These are phyloP conservation scores for Phytophthora pisi DNA, from an alignment of 352 stramenopile genomes.

Conservation along the genomic window DNA sequence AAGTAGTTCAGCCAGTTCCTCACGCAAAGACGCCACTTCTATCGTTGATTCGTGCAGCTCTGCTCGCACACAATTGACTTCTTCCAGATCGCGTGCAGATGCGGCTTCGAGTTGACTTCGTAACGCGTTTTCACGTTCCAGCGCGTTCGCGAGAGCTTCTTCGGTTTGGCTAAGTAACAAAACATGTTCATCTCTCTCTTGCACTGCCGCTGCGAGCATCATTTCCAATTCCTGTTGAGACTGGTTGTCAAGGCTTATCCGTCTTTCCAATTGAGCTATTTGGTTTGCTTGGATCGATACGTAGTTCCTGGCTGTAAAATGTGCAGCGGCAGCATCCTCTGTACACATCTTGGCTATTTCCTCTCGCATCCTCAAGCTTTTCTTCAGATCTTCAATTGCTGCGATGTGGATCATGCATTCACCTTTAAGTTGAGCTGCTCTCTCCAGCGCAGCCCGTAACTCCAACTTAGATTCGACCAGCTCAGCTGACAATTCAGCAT, in stretches of 20 bases:
- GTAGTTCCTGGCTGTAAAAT: not conserved
- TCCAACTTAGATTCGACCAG: constrained; percentile 2
- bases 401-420: not conserved
- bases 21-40: constrained; percentile 26
- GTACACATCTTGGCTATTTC: constrained; percentile 12
- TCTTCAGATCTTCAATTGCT: constrained; percentile 7
- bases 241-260: not conserved
- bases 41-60: constrained; percentile 29
- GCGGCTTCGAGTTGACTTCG: constrained; percentile 8
- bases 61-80: constrained; percentile 26
- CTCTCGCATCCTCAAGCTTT: constrained; percentile 4
- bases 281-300: constrained; percentile 4
- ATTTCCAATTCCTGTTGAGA: constrained; percentile 9
- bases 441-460: constrained; percentile 4
- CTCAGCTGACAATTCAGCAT: constrained; percentile 7
- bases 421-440: not conserved
- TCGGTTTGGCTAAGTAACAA: constrained; percentile 26
- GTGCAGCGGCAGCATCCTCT: constrained; percentile 8
- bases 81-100: constrained; percentile 10
- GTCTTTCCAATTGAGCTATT: constrained; percentile 3
- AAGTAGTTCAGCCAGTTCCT: constrained; percentile 29
- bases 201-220: not conserved
- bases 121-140: constrained; percentile 20
- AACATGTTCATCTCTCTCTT: constrained; percentile 12
- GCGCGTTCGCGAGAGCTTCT: constrained; percentile 16